phyloP scores from a whole-genome alignment of 1,139 yeast genomes.

The Magnusiomyces magnusii region DNA sequence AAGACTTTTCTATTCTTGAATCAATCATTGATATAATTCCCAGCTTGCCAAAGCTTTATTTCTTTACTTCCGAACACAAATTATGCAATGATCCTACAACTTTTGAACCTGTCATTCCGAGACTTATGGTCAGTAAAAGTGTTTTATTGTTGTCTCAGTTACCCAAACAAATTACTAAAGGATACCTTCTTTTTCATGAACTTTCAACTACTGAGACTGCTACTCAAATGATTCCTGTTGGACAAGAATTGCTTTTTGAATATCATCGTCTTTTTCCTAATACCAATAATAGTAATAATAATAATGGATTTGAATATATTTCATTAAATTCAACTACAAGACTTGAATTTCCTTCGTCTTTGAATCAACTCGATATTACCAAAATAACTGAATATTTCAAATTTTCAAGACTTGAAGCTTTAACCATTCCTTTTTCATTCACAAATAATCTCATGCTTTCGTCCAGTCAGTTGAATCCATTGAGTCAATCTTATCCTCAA shows the following conservation, averaged over 20 bases:
- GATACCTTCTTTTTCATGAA: not conserved
- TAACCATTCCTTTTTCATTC: not conserved
- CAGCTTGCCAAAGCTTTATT: not conserved
- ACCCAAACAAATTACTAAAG: not conserved
- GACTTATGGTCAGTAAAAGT: not conserved
- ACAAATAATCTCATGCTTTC: not conserved
- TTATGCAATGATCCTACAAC: not conserved
- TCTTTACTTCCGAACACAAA: not conserved
- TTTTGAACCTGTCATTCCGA: not conserved
- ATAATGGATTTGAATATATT: not conserved
- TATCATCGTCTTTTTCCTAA: not conserved
- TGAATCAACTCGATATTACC: not conserved
- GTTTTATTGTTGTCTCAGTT: not conserved
- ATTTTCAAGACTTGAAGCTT: not conserved
- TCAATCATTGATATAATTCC: not conserved
- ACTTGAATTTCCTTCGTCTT: not conserved
- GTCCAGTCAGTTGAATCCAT: not conserved
- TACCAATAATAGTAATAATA: too few relatives aligned
- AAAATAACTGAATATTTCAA: too few relatives aligned
- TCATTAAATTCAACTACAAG: not conserved
- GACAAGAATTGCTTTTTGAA: not conserved
- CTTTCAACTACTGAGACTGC: not conserved
- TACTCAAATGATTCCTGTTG: not conserved
- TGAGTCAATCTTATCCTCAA: too few relatives aligned
- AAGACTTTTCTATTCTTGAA: not conserved